Conservation (phyloP, 306 rosid genomes). For the Casuarina cunninghamiana region DNA sequence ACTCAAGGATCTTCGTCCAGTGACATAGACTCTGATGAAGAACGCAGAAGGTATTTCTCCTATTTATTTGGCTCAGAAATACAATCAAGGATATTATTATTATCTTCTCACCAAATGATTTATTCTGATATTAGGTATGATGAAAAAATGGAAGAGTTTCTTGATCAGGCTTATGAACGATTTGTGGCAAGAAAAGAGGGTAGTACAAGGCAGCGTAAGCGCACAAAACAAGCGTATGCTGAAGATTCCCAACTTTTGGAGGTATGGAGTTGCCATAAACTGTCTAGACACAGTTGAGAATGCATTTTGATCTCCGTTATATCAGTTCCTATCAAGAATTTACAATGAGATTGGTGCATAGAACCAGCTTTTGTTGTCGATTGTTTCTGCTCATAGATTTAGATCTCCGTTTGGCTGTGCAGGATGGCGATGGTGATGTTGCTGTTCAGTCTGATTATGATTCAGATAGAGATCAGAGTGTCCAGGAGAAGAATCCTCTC, state of each 20-base stretch:
- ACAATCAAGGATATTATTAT: conserved; percentile 16
- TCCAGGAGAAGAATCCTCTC: conserved; percentile 77
- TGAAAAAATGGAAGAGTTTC: conserved; percentile 71
- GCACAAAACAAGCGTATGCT: conserved; percentile 53
- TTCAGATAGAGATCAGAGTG: conserved; percentile 63
- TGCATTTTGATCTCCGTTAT: not conserved
- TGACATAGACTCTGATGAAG: conserved; percentile 83
- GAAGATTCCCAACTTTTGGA: conserved; percentile 58
- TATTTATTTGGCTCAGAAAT: conserved; percentile 11
- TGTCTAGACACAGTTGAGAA: not conserved
- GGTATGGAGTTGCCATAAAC: conserved; percentile 42
- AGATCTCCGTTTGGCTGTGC: conserved; percentile 33
- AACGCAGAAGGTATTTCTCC: conserved; percentile 64
- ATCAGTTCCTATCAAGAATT: not conserved
- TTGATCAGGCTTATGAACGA: conserved; percentile 80
- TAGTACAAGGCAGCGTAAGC: conserved; percentile 78
- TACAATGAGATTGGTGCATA: not conserved
- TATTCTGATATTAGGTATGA: conserved; percentile 58
- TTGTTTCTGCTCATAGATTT: conserved; percentile 4
- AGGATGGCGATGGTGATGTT: conserved; percentile 59
- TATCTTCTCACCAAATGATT: not conserved
- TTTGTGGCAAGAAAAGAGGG: conserved; percentile 78
- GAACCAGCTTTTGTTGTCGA: not conserved
- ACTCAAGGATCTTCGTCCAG: conserved; percentile 53
- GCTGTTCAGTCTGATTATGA: conserved; percentile 55